A percentile compares a stretch with the other conserved stretches of the same genome.
phyloP scores from a whole-genome alignment of 179 eudicot genomes.

The Sideroxylon spinosum region DNA sequence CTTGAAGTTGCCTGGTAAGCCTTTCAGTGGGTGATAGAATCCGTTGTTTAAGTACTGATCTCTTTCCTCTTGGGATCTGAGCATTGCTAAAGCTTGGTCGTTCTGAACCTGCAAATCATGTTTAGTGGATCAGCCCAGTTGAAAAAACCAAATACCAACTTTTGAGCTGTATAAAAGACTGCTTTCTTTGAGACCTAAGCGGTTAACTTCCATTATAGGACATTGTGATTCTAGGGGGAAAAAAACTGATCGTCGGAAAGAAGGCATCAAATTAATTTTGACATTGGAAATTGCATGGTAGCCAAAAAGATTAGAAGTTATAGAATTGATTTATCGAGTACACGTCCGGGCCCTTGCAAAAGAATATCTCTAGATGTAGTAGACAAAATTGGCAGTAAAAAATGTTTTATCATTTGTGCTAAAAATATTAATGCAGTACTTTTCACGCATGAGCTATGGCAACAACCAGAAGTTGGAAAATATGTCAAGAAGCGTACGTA shows the following conservation, averaged over 20 bases:
- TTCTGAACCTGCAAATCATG: constrained; percentile 15
- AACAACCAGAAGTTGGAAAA: too few relatives aligned
- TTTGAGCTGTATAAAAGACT: too few relatives aligned
- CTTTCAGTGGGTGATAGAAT: constrained; percentile 11
- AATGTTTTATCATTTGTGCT: too few relatives aligned
- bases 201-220: background rate
- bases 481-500: too few relatives aligned
- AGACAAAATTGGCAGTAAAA: too few relatives aligned
- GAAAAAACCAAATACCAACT: background rate
- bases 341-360: background rate
- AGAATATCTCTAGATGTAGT: too few relatives aligned
- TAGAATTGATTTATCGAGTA: constrained; percentile 1
- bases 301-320: background rate
- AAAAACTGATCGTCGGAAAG: background rate
- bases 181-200: background rate
- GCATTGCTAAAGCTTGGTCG: constrained; percentile 6
- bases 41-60: constrained; percentile 18
- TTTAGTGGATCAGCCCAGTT: background rate
- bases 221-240: too few relatives aligned
- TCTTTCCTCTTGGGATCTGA: constrained; percentile 17
- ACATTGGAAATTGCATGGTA: background rate
- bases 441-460: too few relatives aligned
- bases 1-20: constrained; percentile 19
- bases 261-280: background rate
- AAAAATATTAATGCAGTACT: too few relatives aligned